phyloP scores from a whole-genome alignment of 169 alveolate genomes.

The Perkinsus chesapeaki region DNA sequence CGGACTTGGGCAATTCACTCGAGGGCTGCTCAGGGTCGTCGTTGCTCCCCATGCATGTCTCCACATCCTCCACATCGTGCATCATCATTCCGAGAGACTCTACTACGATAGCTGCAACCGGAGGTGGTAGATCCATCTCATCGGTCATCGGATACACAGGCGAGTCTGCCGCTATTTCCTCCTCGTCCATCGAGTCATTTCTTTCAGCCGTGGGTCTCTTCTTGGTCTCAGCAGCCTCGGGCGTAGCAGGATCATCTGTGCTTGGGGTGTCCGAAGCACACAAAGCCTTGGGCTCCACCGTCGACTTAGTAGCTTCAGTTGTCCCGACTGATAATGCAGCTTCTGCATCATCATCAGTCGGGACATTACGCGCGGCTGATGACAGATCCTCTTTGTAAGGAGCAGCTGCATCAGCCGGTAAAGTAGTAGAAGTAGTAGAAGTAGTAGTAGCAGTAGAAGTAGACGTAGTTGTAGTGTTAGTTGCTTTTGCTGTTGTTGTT shows the following conservation, averaged over 20 bases:
- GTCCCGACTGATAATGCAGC: background rate
- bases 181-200: background rate
- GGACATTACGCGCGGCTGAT: background rate
- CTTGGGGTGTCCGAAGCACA: background rate
- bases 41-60: background rate
- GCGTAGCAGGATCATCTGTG: background rate
- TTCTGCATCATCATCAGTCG: background rate
- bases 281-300: background rate
- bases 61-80: background rate
- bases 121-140: background rate
- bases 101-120: background rate
- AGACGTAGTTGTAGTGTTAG: background rate
- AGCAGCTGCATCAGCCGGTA: background rate
- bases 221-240: background rate
- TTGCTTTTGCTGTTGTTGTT: background rate
- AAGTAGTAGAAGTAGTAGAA: background rate
- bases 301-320: background rate
- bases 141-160: background rate
- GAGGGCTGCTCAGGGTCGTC: background rate
- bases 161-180: background rate
- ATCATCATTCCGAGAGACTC: background rate
- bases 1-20: background rate
- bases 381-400: background rate
- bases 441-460: background rate
- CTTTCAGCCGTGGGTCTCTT: background rate